Evolutionary conservation across 2,329 filamentous ascomycete genomes (phyloP).

Genomic region (Triangularia verruculosa): DNA sequence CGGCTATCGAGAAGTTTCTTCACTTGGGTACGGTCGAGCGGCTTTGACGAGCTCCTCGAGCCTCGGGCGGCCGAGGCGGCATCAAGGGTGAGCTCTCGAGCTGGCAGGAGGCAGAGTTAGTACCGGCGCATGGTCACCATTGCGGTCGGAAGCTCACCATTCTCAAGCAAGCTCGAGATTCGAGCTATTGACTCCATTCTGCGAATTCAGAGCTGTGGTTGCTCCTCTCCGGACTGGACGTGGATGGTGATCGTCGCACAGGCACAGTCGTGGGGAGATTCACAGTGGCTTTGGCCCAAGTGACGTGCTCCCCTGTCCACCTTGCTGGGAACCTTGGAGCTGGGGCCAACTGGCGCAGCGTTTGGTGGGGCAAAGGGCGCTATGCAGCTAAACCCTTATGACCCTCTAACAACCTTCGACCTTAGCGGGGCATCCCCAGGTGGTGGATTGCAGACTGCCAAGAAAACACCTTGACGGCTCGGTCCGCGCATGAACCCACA

Average conservation of each 20-base stretch:
- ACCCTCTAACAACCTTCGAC: conserved; percentile 6
- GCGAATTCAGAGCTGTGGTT: conserved; percentile 5
- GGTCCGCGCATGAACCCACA: conserved; percentile 7
- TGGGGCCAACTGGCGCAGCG: neutral
- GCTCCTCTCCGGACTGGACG: neutral
- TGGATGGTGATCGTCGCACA: neutral
- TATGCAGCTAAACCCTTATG: conserved; percentile 28
- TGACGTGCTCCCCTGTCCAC: conserved; percentile 21
- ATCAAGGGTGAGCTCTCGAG: conserved; percentile 95
- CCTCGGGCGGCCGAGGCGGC: conserved; percentile 83
- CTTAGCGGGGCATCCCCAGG: conserved; percentile 17
- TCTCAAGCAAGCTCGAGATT: conserved; percentile 92
- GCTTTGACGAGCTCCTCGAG: conserved; percentile 55
- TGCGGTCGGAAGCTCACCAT: conserved; percentile 57
- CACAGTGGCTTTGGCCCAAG: conserved; percentile 10
- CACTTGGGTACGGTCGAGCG: conserved; percentile 76
- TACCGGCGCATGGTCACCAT: neutral
- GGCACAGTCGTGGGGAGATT: neutral
- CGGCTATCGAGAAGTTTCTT: conserved; percentile 94
- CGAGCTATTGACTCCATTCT: conserved; percentile 92
- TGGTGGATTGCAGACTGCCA: neutral
- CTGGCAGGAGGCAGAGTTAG: conserved; percentile 43
- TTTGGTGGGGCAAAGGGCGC: conserved; percentile 16
- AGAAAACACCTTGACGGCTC: conserved; percentile 7
- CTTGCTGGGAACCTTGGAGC: neutral